Conservation (phyloP, 225 moss, liverwort and hornwort genomes). For the Marchantia paleacea region DNA sequence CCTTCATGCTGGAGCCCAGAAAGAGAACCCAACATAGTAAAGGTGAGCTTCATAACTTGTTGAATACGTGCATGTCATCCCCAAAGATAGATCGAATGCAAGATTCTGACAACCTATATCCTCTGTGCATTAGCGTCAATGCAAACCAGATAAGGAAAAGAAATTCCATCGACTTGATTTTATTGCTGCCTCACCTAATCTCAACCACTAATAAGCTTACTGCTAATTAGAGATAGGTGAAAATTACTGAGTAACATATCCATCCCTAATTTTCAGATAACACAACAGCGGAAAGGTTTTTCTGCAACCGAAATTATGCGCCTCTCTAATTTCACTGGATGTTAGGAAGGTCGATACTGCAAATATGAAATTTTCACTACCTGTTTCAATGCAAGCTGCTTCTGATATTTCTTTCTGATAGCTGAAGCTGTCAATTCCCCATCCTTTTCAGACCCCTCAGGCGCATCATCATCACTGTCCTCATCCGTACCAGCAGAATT, state of each 20-base stretch:
- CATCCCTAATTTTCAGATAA: too few relatives aligned
- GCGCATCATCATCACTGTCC: conserved; percentile 82
- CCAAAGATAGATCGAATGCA: background rate
- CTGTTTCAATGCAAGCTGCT: conserved; percentile 73
- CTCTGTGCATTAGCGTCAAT: too few relatives aligned
- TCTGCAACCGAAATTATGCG: background rate
- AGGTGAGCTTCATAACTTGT: background rate
- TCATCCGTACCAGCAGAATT: conserved; percentile 63
- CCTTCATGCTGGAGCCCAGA: conserved; percentile 38
- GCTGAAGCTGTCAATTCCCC: conserved; percentile 88
- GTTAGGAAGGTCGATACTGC: background rate
- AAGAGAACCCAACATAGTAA: background rate
- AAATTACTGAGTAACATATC: too few relatives aligned
- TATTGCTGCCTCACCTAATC: too few relatives aligned
- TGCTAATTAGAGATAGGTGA: too few relatives aligned
- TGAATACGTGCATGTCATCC: background rate
- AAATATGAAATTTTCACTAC: conserved; percentile 33
- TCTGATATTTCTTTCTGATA: conserved; percentile 90
- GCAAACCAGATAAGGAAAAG: too few relatives aligned
- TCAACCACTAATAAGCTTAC: too few relatives aligned
- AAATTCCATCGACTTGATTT: too few relatives aligned
- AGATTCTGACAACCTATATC: background rate
- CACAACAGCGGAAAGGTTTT: background rate
- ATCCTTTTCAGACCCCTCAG: conserved; percentile 61
- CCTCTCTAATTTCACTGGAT: background rate